Conservation (phyloP, 2,329 filamentous ascomycete species). For the Arthrobotrys sphaeroides region DNA sequence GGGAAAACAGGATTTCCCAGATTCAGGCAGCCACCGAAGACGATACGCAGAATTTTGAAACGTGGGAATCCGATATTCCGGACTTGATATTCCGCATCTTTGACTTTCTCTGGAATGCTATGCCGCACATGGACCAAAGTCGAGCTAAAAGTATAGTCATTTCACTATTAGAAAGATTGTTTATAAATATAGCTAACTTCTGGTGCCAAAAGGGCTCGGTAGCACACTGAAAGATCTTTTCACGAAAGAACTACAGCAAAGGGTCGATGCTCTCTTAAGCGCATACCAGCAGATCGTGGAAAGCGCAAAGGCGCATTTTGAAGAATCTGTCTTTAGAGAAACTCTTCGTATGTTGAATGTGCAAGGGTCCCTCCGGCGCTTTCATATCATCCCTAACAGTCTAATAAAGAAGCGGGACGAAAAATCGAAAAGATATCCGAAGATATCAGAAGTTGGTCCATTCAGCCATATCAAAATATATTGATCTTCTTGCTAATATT, state of each 20-base stretch:
- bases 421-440: conserved; percentile 7
- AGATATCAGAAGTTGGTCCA: conserved; percentile 23
- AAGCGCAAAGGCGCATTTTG: conserved; percentile 23
- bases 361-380: too few species aligned
- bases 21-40: too few species aligned
- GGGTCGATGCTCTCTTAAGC: conserved; percentile 11
- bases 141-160: conserved; percentile 3
- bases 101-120: conserved; percentile 30
- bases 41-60: neutral
- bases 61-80: conserved; percentile 18
- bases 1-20: conserved; percentile 32
- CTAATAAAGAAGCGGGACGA: conserved; percentile 14
- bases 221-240: conserved; percentile 31
- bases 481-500: too few species aligned
- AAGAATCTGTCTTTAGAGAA: conserved; percentile 31
- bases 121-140: conserved; percentile 23
- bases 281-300: conserved; percentile 10
- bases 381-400: neutral
- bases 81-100: conserved; percentile 15
- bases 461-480: too few species aligned
- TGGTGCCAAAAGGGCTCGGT: conserved; percentile 8
- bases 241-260: conserved; percentile 31
- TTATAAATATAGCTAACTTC: neutral
- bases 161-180: neutral
- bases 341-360: neutral